A percentile compares a stretch with the other conserved stretches of the same genome.
phyloP scores from a whole-genome alignment of 192 early-diverging fungal genomes.

The Coemansia sp. region DNA sequence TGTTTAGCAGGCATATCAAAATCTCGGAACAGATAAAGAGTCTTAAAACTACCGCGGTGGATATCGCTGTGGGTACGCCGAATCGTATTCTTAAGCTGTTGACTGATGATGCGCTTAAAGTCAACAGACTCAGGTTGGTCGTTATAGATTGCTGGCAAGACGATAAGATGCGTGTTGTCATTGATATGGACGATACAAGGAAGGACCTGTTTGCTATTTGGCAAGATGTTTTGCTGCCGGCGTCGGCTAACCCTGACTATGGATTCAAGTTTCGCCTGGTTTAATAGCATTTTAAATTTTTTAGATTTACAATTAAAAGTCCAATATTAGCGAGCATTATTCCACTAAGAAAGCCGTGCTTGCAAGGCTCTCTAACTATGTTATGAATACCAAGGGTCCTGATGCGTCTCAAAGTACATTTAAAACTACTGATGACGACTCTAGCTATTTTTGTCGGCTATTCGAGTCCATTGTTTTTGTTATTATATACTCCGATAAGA shows the following conservation, averaged over 20 bases:
- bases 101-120: constrained; percentile 27
- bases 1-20: constrained; percentile 54
- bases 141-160: constrained; percentile 55
- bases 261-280: constrained; percentile 39
- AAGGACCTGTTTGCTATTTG: constrained; percentile 51
- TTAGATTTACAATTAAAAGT: not conserved
- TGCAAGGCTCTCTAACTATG: too few relatives aligned
- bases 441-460: too few relatives aligned
- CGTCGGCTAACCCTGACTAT: constrained; percentile 39
- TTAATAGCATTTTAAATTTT: not conserved
- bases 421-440: too few relatives aligned
- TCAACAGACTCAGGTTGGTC: constrained; percentile 42
- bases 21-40: constrained; percentile 31
- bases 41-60: constrained; percentile 21
- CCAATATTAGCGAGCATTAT: too few relatives aligned
- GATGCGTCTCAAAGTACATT: too few relatives aligned
- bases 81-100: constrained; percentile 49
- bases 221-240: constrained; percentile 45
- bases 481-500: too few relatives aligned
- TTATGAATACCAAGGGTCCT: too few relatives aligned
- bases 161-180: constrained; percentile 51
- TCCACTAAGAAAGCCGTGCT: too few relatives aligned
- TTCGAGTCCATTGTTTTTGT: too few relatives aligned
- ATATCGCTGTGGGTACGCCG: constrained; percentile 51
- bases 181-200: constrained; percentile 54